Evolutionary conservation across 1,284 basidiomycete genomes (phyloP).

Genomic region (Cystobasidiaceae sp.): DNA sequence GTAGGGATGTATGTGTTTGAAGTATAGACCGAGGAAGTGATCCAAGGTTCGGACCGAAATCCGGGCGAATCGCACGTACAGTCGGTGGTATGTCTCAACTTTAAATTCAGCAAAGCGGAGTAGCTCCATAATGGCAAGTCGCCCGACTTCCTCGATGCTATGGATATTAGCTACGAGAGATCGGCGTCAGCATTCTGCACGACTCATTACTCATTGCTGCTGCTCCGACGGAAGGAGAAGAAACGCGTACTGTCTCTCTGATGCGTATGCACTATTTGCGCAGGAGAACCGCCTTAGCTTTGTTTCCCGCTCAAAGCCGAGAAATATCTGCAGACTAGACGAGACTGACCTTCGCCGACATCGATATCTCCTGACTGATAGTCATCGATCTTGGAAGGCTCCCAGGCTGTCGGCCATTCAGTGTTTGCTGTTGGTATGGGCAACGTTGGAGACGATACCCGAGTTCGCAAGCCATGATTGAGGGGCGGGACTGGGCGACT

Average conservation of each 20-base stretch:
- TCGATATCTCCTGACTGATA: neutral
- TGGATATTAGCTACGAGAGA: too few relatives aligned
- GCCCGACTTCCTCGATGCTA: neutral
- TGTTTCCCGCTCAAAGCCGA: too few relatives aligned
- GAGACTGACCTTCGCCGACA: neutral
- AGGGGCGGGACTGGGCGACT: neutral
- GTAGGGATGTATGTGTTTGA: neutral
- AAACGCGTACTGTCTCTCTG: too few relatives aligned
- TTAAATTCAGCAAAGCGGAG: neutral
- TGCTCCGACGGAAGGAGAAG: too few relatives aligned
- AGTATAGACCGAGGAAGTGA: neutral
- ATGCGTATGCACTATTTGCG: too few relatives aligned
- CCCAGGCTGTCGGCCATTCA: slow-evolving; percentile 1
- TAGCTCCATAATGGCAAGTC: neutral
- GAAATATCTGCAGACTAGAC: too few relatives aligned
- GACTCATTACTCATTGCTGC: too few relatives aligned
- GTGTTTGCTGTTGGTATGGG: neutral
- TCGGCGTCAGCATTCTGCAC: too few relatives aligned
- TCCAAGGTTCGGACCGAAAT: neutral
- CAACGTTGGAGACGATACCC: neutral
- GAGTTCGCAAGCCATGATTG: neutral
- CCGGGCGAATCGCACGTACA: neutral
- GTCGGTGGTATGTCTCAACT: neutral
- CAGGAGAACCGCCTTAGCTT: too few relatives aligned
- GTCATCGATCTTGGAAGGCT: neutral